Conservation (phyloP, 2,329 filamentous ascomycete genomes). For the Fusarium brachygibbosum region DNA sequence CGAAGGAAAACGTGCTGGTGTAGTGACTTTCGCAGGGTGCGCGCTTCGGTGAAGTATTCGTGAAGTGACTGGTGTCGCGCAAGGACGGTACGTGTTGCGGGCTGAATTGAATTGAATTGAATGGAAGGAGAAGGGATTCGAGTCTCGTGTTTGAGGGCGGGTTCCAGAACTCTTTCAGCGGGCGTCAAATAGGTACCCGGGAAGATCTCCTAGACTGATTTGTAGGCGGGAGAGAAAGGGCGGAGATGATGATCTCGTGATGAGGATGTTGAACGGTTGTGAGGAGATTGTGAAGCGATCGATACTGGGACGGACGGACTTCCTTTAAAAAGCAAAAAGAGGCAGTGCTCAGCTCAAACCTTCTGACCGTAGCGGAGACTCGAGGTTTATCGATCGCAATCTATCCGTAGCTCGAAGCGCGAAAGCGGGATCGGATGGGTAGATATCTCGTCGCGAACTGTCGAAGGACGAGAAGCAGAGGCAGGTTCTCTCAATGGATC, state of each 20-base stretch:
- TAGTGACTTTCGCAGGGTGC: constrained; percentile 64
- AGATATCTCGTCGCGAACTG: constrained; percentile 41
- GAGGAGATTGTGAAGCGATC: constrained; percentile 56
- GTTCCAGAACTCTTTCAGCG: constrained; percentile 52
- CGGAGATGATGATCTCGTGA: constrained; percentile 53
- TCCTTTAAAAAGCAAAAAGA: constrained; percentile 56
- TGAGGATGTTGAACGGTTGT: constrained; percentile 50
- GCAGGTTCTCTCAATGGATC: constrained; percentile 30
- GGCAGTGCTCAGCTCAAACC: constrained; percentile 58
- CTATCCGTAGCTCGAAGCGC: constrained; percentile 33
- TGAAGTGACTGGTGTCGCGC: constrained; percentile 57
- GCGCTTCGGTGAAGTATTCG: constrained; percentile 59
- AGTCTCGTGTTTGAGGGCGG: constrained; percentile 50
- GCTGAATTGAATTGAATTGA: constrained; percentile 15
- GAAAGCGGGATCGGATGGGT: constrained; percentile 16
- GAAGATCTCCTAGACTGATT: constrained; percentile 50
- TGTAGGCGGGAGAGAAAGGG: constrained; percentile 50
- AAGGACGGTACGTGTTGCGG: constrained; percentile 54
- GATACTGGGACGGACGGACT: constrained; percentile 54
- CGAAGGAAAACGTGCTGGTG: constrained; percentile 96
- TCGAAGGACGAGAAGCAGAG: constrained; percentile 29
- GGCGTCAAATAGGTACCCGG: constrained; percentile 44
- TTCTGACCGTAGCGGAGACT: constrained; percentile 48
- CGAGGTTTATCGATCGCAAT: constrained; percentile 46
- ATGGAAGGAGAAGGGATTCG: constrained; percentile 50